Conservation (phyloP, 2,329 filamentous ascomycete genomes). For the Achaetomium macrosporum region DNA sequence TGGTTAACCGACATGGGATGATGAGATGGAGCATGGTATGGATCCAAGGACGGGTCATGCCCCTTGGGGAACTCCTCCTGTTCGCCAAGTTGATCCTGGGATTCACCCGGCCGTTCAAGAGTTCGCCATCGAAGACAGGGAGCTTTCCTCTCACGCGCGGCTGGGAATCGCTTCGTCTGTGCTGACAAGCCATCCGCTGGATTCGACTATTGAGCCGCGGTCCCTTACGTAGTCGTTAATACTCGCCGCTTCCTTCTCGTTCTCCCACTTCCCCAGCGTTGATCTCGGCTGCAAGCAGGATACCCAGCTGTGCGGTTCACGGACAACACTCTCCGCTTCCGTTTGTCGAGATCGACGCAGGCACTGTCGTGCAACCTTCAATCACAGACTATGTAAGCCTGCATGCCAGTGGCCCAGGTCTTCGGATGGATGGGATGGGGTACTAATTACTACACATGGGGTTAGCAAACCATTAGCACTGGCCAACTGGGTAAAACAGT, state of each 20-base stretch:
- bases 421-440: too few species aligned
- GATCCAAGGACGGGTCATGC: not conserved
- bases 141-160: not conserved
- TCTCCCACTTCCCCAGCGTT: not conserved
- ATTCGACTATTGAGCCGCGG: too few species aligned
- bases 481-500: not conserved
- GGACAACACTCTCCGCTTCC: not conserved
- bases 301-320: slow-evolving; percentile 3
- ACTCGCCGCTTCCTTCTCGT: not conserved
- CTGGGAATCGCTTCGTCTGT: not conserved
- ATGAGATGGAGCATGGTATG: not conserved
- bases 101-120: not conserved
- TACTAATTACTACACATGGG: too few species aligned
- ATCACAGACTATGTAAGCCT: slow-evolving; percentile 1
- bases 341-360: not conserved
- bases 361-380: slow-evolving; percentile 9
- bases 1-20: slow-evolving; percentile 1
- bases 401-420: not conserved
- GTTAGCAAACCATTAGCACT: not conserved
- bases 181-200: too few species aligned
- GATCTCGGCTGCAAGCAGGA: not conserved
- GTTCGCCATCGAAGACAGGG: not conserved
- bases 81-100: not conserved
- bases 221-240: too few species aligned
- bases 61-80: not conserved